phyloP scores from a whole-genome alignment of 2,329 filamentous ascomycete species.

The Periconia digitata region DNA sequence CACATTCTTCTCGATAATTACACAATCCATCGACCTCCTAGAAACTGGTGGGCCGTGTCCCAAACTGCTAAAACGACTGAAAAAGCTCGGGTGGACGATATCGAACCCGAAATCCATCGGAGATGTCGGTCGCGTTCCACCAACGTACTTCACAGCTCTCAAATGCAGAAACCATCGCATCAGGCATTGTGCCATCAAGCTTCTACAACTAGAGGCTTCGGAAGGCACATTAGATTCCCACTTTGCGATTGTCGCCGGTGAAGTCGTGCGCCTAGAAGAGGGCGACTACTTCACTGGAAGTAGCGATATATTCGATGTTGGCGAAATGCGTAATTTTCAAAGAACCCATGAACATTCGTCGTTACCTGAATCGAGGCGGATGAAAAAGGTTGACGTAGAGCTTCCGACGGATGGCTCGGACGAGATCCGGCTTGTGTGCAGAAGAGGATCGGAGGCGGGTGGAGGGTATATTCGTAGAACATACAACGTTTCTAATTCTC shows the following conservation, averaged over 20 bases:
- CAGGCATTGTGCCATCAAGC: conserved; percentile 42
- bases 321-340: not conserved
- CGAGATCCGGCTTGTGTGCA: conserved; percentile 3
- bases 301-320: not conserved
- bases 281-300: not conserved
- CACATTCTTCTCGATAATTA: conserved; percentile 16
- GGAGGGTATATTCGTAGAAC: not conserved
- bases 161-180: conserved; percentile 51
- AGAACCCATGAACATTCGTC: not conserved
- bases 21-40: conserved; percentile 17
- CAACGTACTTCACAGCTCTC: conserved; percentile 50
- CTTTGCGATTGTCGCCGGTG: conserved; percentile 39
- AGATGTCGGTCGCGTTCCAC: conserved; percentile 51
- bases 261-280: conserved; percentile 9
- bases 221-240: conserved; percentile 44
- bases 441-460: not conserved
- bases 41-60: not conserved
- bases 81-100: not conserved
- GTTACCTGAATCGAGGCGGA: conserved; percentile 1
- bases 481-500: not conserved
- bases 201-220: conserved; percentile 25
- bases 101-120: conserved; percentile 8
- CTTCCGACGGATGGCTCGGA: not conserved
- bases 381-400: conserved; percentile 3
- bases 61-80: not conserved